These are phyloP conservation scores for Amanita pseudoporphyria DNA, from an alignment of 768 basidiomycete species.

Conservation along the genomic window DNA sequence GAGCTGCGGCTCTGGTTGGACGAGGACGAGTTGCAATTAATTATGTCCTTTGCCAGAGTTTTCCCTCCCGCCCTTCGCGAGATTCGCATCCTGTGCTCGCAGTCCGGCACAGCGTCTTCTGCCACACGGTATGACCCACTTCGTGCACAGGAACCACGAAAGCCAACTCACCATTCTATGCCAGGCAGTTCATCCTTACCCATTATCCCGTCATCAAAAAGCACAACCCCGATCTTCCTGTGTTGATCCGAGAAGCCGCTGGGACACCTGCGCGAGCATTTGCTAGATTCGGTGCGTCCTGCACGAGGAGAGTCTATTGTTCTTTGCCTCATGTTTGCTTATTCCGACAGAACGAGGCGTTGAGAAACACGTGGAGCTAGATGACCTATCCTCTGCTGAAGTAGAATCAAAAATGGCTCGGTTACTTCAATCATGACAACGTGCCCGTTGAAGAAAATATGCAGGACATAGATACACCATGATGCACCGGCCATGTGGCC, in stretches of 20 bases:
- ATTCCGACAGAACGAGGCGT: slow-evolving; percentile 57
- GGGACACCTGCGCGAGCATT: slow-evolving; percentile 77
- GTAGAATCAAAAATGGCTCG: slow-evolving; percentile 64
- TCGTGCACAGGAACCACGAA: not conserved
- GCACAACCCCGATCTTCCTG: slow-evolving; percentile 79
- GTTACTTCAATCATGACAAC: slow-evolving; percentile 45
- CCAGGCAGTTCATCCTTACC: slow-evolving; percentile 70
- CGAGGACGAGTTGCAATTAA: slow-evolving; percentile 8
- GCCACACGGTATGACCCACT: slow-evolving; percentile 58
- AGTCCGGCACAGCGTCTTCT: slow-evolving; percentile 64
- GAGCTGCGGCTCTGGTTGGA: slow-evolving; percentile 1
- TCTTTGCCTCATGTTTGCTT: slow-evolving; percentile 4
- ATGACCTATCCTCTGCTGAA: slow-evolving; percentile 61
- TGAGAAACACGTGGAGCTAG: slow-evolving; percentile 74
- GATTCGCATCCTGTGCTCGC: slow-evolving; percentile 73
- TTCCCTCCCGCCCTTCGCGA: slow-evolving; percentile 74
- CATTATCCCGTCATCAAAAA: slow-evolving; percentile 71
- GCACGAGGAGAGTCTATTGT: slow-evolving; percentile 8
- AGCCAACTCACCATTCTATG: slow-evolving; percentile 8
- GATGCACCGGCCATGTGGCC: not conserved
- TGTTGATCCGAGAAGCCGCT: slow-evolving; percentile 70
- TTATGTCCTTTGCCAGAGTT: slow-evolving; percentile 67
- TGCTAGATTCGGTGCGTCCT: slow-evolving; percentile 71
- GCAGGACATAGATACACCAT: slow-evolving; percentile 1
- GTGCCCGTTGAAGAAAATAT: too few species aligned